Percentiles rank a stretch among this genome's conserved stretches.
Evolutionary conservation across 2,329 filamentous ascomycete species (phyloP).

Genomic region (Colletotrichum sojae): DNA sequence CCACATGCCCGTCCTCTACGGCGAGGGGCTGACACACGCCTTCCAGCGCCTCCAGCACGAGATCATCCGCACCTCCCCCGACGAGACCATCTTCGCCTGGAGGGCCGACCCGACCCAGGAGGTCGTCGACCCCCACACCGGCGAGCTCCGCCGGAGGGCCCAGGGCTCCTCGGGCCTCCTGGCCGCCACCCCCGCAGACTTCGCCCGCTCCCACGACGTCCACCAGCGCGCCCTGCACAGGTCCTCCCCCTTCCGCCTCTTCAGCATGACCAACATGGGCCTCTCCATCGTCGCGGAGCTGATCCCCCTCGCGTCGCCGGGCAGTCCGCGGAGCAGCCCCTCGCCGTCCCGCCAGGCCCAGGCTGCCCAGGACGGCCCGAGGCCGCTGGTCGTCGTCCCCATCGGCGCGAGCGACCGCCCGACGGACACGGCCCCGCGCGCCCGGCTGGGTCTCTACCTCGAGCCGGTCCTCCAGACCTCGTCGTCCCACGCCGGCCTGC

Average conservation of each 20-base stretch:
- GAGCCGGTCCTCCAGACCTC: slow-evolving; percentile 25
- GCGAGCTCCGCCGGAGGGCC: slow-evolving; percentile 16
- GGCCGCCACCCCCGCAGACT: slow-evolving; percentile 31
- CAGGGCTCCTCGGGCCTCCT: slow-evolving; percentile 25
- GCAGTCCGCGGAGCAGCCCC: slow-evolving; percentile 9
- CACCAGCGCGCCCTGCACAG: slow-evolving; percentile 34
- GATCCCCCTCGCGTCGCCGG: background rate
- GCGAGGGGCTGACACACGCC: slow-evolving; percentile 45
- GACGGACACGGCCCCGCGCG: slow-evolving; percentile 6
- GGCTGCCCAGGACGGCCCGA: background rate
- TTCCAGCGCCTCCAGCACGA: slow-evolving; percentile 44
- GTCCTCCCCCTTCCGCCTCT: slow-evolving; percentile 28
- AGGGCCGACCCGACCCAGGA: slow-evolving; percentile 12
- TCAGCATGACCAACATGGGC: slow-evolving; percentile 38
- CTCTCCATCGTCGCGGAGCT: slow-evolving; percentile 30
- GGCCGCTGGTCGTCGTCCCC: slow-evolving; percentile 17
- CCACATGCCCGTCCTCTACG: slow-evolving; percentile 47
- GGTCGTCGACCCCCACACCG: slow-evolving; percentile 15
- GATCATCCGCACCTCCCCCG: slow-evolving; percentile 32
- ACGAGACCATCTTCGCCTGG: slow-evolving; percentile 40
- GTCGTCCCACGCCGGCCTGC: background rate
- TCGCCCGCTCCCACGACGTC: slow-evolving; percentile 26
- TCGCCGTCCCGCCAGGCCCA: background rate
- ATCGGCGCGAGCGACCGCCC: slow-evolving; percentile 34
- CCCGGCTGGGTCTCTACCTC: slow-evolving; percentile 32